Conservation (phyloP, 805 yeast species). For the Wickerhamiella qilinensis region DNA sequence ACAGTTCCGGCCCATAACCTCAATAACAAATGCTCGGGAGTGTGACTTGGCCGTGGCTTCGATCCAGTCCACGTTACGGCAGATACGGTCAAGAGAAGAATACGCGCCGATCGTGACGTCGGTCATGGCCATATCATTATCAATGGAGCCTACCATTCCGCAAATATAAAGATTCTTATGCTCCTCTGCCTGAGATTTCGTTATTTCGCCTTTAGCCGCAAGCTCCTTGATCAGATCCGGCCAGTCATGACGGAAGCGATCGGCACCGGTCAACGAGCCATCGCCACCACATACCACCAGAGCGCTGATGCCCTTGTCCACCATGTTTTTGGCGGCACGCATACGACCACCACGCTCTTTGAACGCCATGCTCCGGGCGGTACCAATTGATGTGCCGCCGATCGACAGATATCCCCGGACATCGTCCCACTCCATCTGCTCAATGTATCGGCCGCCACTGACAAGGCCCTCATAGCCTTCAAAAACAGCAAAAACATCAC, state of each 20-base stretch:
- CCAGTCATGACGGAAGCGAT: conserved; percentile 87
- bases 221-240: conserved; percentile 71
- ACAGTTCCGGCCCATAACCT: conserved; percentile 98
- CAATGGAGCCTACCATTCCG: conserved; percentile 93
- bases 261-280: conserved; percentile 97
- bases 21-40: conserved; percentile 92
- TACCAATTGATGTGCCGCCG: conserved; percentile 94
- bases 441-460: conserved; percentile 63
- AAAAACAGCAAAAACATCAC: conserved; percentile 79
- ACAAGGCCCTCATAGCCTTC: conserved; percentile 95
- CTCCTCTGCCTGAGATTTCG: conserved; percentile 40
- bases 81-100: conserved; percentile 82
- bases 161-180: conserved; percentile 68
- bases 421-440: conserved; percentile 78
- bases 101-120: conserved; percentile 95
- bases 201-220: conserved; percentile 35
- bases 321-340: conserved; percentile 68
- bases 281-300: conserved; percentile 97
- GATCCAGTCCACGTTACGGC: conserved; percentile 88
- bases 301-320: conserved; percentile 81
- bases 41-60: conserved; percentile 97
- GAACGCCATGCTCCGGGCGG: conserved; percentile 83
- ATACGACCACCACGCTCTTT: conserved; percentile 74
- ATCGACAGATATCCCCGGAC: conserved; percentile 85
- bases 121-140: conserved; percentile 94